Evolutionary conservation across 306 rosid genomes (phyloP).

Genomic region (Phaseolus lunatus): DNA sequence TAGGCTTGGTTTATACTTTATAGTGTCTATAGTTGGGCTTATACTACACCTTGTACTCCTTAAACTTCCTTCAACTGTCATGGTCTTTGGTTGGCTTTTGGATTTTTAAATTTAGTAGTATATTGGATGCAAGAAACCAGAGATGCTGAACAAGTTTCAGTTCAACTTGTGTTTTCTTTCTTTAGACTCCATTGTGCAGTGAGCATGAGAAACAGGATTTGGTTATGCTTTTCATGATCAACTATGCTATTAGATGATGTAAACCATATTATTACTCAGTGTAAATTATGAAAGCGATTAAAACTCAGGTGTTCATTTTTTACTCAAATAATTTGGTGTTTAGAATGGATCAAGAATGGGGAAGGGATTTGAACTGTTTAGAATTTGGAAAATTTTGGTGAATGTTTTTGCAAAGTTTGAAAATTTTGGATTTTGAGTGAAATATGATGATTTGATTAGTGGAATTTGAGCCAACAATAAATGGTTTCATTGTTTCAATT

Average conservation of each 20-base stretch:
- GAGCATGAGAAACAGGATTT: not conserved
- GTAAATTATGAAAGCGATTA: not conserved
- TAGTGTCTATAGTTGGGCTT: not conserved
- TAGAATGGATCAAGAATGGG: not conserved
- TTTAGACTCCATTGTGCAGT: not conserved
- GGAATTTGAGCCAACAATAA: too few species aligned
- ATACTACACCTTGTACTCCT: not conserved
- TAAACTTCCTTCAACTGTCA: not conserved
- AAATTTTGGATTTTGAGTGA: too few species aligned
- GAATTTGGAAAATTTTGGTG: too few species aligned
- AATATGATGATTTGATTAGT: too few species aligned
- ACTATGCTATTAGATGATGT: not conserved
- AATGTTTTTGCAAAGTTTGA: not conserved
- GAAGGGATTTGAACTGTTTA: not conserved
- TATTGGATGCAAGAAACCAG: conserved; percentile 25
- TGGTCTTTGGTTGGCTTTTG: not conserved
- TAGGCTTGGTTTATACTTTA: conserved; percentile 11
- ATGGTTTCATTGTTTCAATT: too few species aligned
- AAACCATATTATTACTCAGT: not conserved
- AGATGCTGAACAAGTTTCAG: conserved; percentile 25
- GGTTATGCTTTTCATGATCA: not conserved
- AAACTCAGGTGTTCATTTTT: not conserved
- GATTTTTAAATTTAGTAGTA: conserved; percentile 15
- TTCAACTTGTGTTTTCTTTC: conserved; percentile 21
- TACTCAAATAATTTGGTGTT: not conserved